Evolutionary conservation across 768 basidiomycete species (phyloP), one percentile per base, ranked within the genome.

Genomic region (Hebeloma cylindrosporum): DNA sequence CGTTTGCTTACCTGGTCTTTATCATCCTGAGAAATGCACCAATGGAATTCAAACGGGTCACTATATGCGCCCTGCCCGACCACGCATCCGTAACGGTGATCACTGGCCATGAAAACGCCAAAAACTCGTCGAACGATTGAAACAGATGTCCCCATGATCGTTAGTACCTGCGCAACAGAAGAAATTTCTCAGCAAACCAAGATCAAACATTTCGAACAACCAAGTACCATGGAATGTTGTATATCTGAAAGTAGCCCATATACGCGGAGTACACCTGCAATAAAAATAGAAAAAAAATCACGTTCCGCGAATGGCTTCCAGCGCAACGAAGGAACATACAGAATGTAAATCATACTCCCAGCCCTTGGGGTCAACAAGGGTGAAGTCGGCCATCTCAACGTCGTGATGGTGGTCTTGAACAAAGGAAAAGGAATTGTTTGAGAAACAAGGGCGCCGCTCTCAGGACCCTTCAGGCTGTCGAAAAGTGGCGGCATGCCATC

Each of bases 311-410:
- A 31, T 14, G 2, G 29, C 28, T 42, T 37, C 22, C n/a, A 10
- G 17, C 2, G 14, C 26, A 26, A n/a, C 25, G 13, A n/a, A 47
- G 7, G 70, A 81, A 45, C 50, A n/a, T 41, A 89, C 87, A 35
- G 85, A 86, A 55, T 86, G 84, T 4, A 88, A 73, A 62, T 89
- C 86, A 53, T 80, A 87, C 56, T 85, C 80, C 88, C 88, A 91
- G 16, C 85, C 86, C 48, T 72, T 73, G 13, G 84, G 83, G 50
- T 87, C 82, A 31, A 88, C 88, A 16, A 87, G 67, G 16, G 79
- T 79, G 60, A 86, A 86, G 60, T 87, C 82, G 23, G 80, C 66
- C 84, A 59, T 62, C 10, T n/a, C 23, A 16, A n/a, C 22, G 21
- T 21, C 18, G 32, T 42, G 13, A 21, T 25, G 6, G 38, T 40